These are phyloP conservation scores for Xerocomus nothofagi DNA, from an alignment of 1,284 basidiomycete genomes.

Conservation along the genomic window DNA sequence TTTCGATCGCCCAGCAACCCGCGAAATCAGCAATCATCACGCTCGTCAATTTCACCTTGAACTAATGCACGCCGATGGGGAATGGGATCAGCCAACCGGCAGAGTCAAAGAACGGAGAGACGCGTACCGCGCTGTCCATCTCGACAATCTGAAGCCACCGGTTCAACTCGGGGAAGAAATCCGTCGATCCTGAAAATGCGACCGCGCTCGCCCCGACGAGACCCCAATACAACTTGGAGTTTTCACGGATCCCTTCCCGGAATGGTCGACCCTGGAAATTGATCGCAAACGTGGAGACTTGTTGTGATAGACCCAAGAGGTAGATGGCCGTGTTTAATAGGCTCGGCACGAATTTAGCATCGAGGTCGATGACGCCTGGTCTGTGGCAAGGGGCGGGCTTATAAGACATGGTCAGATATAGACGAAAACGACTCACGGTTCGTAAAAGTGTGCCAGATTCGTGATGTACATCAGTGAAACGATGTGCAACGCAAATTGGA, in stretches of 20 bases:
- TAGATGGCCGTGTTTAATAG: slow-evolving; percentile 95
- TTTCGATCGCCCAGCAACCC: slow-evolving; percentile 86
- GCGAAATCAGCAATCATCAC: slow-evolving; percentile 89
- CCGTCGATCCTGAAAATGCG: slow-evolving; percentile 90
- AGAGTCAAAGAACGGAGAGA: background rate
- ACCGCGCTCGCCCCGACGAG: slow-evolving; percentile 84
- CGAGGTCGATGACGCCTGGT: slow-evolving; percentile 82
- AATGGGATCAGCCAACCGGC: too few relatives aligned
- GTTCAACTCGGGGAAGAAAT: slow-evolving; percentile 95
- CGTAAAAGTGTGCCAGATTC: slow-evolving; percentile 70
- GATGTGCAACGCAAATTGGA: slow-evolving; percentile 93
- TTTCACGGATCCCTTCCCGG: slow-evolving; percentile 94
- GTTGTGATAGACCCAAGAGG: slow-evolving; percentile 88
- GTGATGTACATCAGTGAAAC: slow-evolving; percentile 89
- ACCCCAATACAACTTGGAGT: slow-evolving; percentile 88
- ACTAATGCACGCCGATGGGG: slow-evolving; percentile 46
- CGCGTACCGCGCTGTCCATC: slow-evolving; percentile 73
- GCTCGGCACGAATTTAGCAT: slow-evolving; percentile 92
- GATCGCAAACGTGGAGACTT: slow-evolving; percentile 95
- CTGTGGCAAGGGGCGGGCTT: slow-evolving; percentile 36
- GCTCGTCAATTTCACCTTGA: slow-evolving; percentile 74
- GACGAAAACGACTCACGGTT: slow-evolving; percentile 59
- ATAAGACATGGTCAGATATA: background rate
- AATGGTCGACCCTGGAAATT: slow-evolving; percentile 98
- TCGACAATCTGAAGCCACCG: slow-evolving; percentile 96